Evolutionary conservation across 176 grass and related monocot genomes (phyloP), one percentile per base, ranked within the genome.

Genomic region (Cymbopogon citratus): DNA sequence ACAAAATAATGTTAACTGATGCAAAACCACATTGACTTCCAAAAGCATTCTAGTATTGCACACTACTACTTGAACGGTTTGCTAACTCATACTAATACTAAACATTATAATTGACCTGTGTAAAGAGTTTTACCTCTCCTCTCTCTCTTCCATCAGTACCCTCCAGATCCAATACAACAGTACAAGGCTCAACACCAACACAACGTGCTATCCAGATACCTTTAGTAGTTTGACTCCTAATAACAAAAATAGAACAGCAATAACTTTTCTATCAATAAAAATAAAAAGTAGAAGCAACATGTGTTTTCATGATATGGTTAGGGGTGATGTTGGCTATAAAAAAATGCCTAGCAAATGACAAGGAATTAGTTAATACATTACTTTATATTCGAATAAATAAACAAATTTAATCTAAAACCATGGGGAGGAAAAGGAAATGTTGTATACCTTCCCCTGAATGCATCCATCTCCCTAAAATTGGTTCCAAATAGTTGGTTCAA

Each of bases 151-250:
- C 94, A 91, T 97, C 94, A 71, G 94, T 94, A 64, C 94, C 94
- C 79, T 97, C 94, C 70, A 97, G 74, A 88, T 97, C 94, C 88
- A 97, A 57, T 24, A 97, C 92, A 81, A 94, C 68, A 16, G 94
- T 97, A 80, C 94, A 97, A 84, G 94, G 94, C 24, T 97, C 94
- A 65, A 94, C 82, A 61, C 74, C 91, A 86, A 91, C 79, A 88
- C 85, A 87, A 6, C 81, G 89, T 36, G 88, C 94, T 67, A 97
- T 90, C 94, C 94, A 97, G 57, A 97, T 91, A 36, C 94, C 94
- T 90, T 97, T 97, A n/a, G 94, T 97, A 81, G 94, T 97, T 88
- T 97, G 94, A 36, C 86, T 97, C 94, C 94, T 97, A 80, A 72
- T 5, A 79, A 80, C 18, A 82, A 31, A 77, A 72, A 87, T 46